Conservation (phyloP, 2,329 filamentous ascomycete genomes). For the Fusarium mexicanum region DNA sequence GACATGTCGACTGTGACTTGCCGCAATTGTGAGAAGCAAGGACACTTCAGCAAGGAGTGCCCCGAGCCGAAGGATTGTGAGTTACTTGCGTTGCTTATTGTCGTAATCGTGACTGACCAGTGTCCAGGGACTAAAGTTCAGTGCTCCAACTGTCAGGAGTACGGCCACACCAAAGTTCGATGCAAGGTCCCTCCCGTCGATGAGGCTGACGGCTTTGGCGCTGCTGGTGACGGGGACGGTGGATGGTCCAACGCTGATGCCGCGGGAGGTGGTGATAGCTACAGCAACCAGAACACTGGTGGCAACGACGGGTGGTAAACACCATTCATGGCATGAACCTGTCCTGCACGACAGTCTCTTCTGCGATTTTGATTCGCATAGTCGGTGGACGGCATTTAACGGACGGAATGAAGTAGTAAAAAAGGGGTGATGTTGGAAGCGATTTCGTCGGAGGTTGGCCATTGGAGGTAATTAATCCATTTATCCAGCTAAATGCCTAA, state of each 20-base stretch:
- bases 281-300: slow-evolving; percentile 1
- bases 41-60: slow-evolving; percentile 72
- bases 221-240: slow-evolving; percentile 3
- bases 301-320: slow-evolving; percentile 34
- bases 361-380: background rate
- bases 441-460: slow-evolving; percentile 18
- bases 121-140: slow-evolving; percentile 52
- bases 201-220: slow-evolving; percentile 22
- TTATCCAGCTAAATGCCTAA: background rate
- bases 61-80: slow-evolving; percentile 60
- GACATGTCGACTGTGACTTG: slow-evolving; percentile 63
- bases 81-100: slow-evolving; percentile 12
- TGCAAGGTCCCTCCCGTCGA: slow-evolving; percentile 47
- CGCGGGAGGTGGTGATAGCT: slow-evolving; percentile 1
- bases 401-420: background rate
- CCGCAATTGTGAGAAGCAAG: slow-evolving; percentile 67
- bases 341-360: background rate
- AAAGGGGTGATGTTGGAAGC: background rate
- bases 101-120: slow-evolving; percentile 25
- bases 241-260: slow-evolving; percentile 12
- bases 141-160: slow-evolving; percentile 52
- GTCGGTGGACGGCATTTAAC: background rate
- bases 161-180: slow-evolving; percentile 52
- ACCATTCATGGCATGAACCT: background rate
- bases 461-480: background rate